These are phyloP conservation scores for Rhizophagus prolifer DNA, from an alignment of 192 early-diverging fungal genomes.

Conservation along the genomic window DNA sequence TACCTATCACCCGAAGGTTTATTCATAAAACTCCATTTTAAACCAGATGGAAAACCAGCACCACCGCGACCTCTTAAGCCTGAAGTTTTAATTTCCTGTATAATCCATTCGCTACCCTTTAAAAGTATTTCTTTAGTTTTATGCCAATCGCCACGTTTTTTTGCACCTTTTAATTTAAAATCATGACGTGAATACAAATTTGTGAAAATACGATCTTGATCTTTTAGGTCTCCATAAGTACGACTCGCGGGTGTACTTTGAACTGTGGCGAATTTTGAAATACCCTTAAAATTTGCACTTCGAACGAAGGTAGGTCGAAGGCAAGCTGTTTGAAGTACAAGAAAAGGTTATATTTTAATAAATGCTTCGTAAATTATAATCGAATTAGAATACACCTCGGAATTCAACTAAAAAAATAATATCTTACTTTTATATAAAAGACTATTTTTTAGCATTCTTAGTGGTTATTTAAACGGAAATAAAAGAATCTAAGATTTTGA, in stretches of 20 bases:
- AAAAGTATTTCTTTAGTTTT: constrained; percentile 97
- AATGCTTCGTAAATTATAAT: neutral
- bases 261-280: constrained; percentile 20
- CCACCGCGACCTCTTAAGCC: constrained; percentile 94
- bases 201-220: constrained; percentile 97
- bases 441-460: neutral
- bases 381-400: neutral
- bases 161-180: constrained; percentile 81
- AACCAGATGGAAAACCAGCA: constrained; percentile 96
- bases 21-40: constrained; percentile 99
- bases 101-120: constrained; percentile 97
- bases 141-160: constrained; percentile 98
- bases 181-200: constrained; percentile 95
- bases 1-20: constrained; percentile 81
- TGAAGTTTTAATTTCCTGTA: constrained; percentile 95
- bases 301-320: neutral
- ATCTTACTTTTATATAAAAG: neutral
- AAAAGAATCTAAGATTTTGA: neutral
- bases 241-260: constrained; percentile 39
- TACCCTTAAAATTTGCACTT: neutral
- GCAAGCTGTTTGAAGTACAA: neutral
- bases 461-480: neutral
- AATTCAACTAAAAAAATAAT: neutral
- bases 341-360: neutral
- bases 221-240: constrained; percentile 72